phyloP scores from a whole-genome alignment of 768 basidiomycete species.

The Leccinum variicolor region DNA sequence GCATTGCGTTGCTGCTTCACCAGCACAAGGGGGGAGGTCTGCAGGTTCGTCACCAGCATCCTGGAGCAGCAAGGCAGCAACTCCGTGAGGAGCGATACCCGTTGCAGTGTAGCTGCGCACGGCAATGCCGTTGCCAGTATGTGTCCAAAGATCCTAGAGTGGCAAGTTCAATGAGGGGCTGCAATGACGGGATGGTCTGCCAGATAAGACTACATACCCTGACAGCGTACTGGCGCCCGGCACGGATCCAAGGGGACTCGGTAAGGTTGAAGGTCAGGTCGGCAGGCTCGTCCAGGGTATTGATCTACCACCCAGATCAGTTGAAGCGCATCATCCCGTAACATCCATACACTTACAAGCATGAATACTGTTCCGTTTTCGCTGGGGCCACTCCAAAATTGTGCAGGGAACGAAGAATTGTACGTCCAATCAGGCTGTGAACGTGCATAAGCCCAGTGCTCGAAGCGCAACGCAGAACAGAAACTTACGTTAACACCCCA shows the following conservation, averaged over 20 bases:
- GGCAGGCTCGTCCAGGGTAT: conserved; percentile 49
- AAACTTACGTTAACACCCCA: conserved; percentile 60
- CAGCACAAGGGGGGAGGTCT: conserved; percentile 55
- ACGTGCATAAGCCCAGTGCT: background rate
- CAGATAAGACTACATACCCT: conserved; percentile 38
- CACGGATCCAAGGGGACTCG: conserved; percentile 68
- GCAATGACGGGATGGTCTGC: background rate
- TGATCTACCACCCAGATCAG: conserved; percentile 41
- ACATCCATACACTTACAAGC: conserved; percentile 41
- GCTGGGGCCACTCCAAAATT: conserved; percentile 66
- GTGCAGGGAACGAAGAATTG: conserved; percentile 49
- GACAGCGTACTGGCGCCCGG: conserved; percentile 59
- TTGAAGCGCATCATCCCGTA: background rate
- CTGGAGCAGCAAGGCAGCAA: conserved; percentile 58
- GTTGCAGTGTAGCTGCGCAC: conserved; percentile 49
- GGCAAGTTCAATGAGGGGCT: background rate
- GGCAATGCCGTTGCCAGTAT: conserved; percentile 65
- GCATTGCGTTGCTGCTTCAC: conserved; percentile 45
- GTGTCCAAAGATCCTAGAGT: conserved; percentile 64
- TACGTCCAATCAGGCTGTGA: conserved; percentile 34
- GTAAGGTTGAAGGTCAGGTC: conserved; percentile 61
- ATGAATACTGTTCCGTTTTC: conserved; percentile 63
- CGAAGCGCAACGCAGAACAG: background rate
- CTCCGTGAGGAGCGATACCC: conserved; percentile 60
- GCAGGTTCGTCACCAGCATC: conserved; percentile 69